phyloP scores from a whole-genome alignment of 371 early-diverging fungal genomes.

The Mortierella sp. region DNA sequence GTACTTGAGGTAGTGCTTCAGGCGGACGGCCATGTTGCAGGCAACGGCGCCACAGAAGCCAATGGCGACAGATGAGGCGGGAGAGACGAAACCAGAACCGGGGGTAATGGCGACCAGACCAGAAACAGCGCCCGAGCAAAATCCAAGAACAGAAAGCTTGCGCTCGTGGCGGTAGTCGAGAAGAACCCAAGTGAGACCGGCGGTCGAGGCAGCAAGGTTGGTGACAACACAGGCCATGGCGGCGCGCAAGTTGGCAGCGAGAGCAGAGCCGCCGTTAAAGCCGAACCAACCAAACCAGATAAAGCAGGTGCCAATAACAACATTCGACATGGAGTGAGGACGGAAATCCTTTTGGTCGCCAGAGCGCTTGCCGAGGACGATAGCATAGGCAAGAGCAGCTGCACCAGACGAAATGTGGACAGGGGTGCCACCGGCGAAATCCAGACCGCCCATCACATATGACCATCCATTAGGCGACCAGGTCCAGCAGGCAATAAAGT shows the following conservation, averaged over 20 bases:
- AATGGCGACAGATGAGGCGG: constrained; percentile 86
- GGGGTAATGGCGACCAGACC: constrained; percentile 97
- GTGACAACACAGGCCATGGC: constrained; percentile 90
- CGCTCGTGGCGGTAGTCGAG: constrained; percentile 83
- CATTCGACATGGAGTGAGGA: constrained; percentile 93
- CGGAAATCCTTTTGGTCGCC: constrained; percentile 79
- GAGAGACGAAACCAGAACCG: constrained; percentile 89
- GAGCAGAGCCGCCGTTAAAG: constrained; percentile 91
- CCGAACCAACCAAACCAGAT: constrained; percentile 96
- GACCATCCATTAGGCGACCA: constrained; percentile 92
- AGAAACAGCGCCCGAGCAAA: constrained; percentile 94
- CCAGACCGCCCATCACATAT: constrained; percentile 79
- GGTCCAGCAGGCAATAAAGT: constrained; percentile 93
- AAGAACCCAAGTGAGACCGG: constrained; percentile 88
- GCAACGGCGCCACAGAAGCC: constrained; percentile 81
- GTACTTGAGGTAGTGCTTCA: constrained; percentile 86
- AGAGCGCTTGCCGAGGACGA: constrained; percentile 86
- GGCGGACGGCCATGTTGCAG: constrained; percentile 84
- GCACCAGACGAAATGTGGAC: constrained; percentile 94
- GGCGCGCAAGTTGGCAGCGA: constrained; percentile 86
- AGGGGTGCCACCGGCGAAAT: constrained; percentile 94
- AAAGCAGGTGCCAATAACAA: constrained; percentile 88
- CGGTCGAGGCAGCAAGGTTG: constrained; percentile 88
- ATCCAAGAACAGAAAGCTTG: constrained; percentile 89
- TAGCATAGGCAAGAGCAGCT: constrained; percentile 89